Evolutionary conservation across 2,329 filamentous ascomycete species (phyloP), one percentile per base, ranked within the genome.

Genomic region (Beauveria varroae): DNA sequence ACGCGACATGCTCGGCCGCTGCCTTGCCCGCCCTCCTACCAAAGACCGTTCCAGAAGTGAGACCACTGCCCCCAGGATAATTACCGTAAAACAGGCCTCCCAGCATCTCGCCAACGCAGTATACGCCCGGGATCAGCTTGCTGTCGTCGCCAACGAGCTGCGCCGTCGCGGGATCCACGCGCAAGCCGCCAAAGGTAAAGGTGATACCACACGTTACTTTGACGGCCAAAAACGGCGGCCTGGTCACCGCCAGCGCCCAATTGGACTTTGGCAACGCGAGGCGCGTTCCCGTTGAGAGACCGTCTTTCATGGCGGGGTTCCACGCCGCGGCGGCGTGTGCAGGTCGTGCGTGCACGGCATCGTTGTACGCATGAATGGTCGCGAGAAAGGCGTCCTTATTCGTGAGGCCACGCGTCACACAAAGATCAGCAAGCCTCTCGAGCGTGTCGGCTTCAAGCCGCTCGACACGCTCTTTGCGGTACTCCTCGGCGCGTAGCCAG

Each of bases 171-270:
- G 83, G 77, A 54, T 84, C 77, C 2, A 86, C 79, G 5, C 78
- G 76, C 7, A 89, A 71, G 0, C 86, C 86, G 1, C 86, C 86
- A 72, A 89, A 89, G 0, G 86, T 89, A 65, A 89, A 89, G 0
- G 86, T 88, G 18, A 89, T 79, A 1, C 87, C 86, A 51, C 83
- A 85, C 4, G 81, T 82, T 3, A 89, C 85, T 65, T 84, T 83
- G 51, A 89, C 81, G 1, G 86, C 86, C 26, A 86, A 71, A 66
- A 85, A 89, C 0, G 86, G 86, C 0, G 75, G 74, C 64, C 81
- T 69, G 43, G 80, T 76, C 8, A 89, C 66, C 0, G 86, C 79
- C 6, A 85, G 65, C 0, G 86, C 86, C 86, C 86, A 89, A 64
- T 89, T 89, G 0, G 84, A 81, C 72, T 89, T 90, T 0, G 80